Evolutionary conservation across 129 eudicot genomes (phyloP), one percentile per base, ranked within the genome.

Genomic region (Artemisia tridentata): DNA sequence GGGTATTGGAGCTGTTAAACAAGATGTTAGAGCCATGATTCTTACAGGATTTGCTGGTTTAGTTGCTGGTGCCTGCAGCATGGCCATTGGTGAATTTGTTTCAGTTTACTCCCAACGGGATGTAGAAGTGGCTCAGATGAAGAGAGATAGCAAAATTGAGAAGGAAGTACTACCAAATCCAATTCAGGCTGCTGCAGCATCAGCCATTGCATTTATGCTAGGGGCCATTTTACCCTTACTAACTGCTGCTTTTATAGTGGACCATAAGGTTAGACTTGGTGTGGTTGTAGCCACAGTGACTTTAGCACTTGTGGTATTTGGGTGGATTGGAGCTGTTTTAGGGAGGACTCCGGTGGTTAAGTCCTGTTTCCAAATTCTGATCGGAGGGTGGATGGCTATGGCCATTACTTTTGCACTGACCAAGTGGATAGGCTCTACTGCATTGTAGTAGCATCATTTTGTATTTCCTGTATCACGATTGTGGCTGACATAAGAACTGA

Each of bases 311-410:
- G 72, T 73, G 38, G 72, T 38, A 45, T 79, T 79, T 51, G 82
- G 82, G 53, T 55, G 73, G 72, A 49, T 66, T 63, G 82, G 82
- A 8, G 68, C 78, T 64, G 17, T 79, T 67, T 18, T 79, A 34
- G 83, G 83, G 70, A 73, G 65, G 71, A 64, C 70, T 53, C 67
- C 54, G 0, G 63, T 57, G 58, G 75, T 79, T 20, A 79, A 79
- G 29, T 60, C 79, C 25, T 67, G 64, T 45, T 55, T 68, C 11
- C 52, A 79, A 65, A 75, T 79, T 46, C 48, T 79, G 52, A 14
- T 79, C 49, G 83, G 83, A 6, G 83, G 83, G 46, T 79, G 79
- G 83, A 49, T 73, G 73, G 79, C 79, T 7, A 73, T 79, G 83
- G 69, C 64, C n/a, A 43, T 79, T 49, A 79, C 83, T 21, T 79